phyloP scores from a whole-genome alignment of 2,329 filamentous ascomycete species.

The Aspergillus flavus region DNA sequence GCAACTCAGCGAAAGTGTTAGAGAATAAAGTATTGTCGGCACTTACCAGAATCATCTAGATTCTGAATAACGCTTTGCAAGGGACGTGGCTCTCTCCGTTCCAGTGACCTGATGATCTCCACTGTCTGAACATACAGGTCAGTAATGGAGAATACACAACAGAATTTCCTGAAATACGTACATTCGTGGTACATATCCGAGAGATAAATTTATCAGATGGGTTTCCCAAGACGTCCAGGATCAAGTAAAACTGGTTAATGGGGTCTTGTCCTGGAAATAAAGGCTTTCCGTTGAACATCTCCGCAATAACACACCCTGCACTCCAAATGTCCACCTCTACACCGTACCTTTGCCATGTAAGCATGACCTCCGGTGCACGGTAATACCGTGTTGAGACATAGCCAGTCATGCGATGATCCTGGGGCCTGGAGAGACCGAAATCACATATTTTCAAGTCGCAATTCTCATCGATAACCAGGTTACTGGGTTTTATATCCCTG shows the following conservation, averaged over 20 bases:
- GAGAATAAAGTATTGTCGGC: too few species aligned
- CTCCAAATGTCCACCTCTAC: constrained; percentile 99
- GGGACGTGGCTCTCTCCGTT: neutral
- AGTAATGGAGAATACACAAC: too few species aligned
- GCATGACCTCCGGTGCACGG: constrained; percentile 11
- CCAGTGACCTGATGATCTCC: neutral
- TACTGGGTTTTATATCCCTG: constrained; percentile 6
- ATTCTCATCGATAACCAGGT: constrained; percentile 7
- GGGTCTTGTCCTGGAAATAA: constrained; percentile 98
- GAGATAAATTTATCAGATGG: constrained; percentile 97
- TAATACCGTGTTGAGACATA: constrained; percentile 4
- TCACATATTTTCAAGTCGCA: constrained; percentile 9
- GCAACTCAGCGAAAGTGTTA: too few species aligned
- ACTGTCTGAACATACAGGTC: neutral
- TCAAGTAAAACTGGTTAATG: constrained; percentile 99
- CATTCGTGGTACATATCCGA: constrained; percentile 41
- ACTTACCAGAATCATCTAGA: too few species aligned
- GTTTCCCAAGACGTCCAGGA: constrained; percentile 92
- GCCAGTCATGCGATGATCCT: constrained; percentile 76
- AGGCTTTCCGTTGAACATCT: constrained; percentile 97
- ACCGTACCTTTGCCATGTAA: constrained; percentile 95
- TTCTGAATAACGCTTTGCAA: neutral
- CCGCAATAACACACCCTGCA: constrained; percentile 97
- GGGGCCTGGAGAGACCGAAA: constrained; percentile 3
- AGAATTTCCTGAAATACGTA: neutral